phyloP scores from a whole-genome alignment of 1,284 basidiomycete species.

The Ceratorhiza oryzae-sativae region DNA sequence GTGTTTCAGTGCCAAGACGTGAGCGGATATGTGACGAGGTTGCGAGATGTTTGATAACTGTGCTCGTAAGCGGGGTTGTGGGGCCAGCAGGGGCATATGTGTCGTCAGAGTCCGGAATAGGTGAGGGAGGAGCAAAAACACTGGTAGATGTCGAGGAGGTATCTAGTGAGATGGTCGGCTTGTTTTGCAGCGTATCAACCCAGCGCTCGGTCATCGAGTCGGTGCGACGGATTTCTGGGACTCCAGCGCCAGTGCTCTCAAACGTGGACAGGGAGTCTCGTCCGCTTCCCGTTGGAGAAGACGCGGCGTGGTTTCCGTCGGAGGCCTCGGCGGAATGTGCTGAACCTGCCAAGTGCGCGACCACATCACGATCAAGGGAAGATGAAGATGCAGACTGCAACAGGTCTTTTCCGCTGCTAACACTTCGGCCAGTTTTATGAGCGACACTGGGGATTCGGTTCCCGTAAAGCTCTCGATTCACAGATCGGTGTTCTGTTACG shows the following conservation, averaged over 20 bases:
- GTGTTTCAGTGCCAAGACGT: slow-evolving; percentile 35
- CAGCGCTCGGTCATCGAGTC: slow-evolving; percentile 36
- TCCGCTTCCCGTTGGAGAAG: slow-evolving; percentile 12
- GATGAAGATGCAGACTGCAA: slow-evolving; percentile 20
- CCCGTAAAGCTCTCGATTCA: slow-evolving; percentile 41
- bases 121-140: slow-evolving; percentile 20
- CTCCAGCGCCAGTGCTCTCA: neutral
- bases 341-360: slow-evolving; percentile 18
- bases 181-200: slow-evolving; percentile 16
- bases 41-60: slow-evolving; percentile 7
- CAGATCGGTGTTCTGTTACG: slow-evolving; percentile 14
- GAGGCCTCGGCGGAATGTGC: neutral
- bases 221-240: slow-evolving; percentile 26
- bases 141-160: neutral
- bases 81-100: slow-evolving; percentile 14
- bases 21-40: slow-evolving; percentile 11
- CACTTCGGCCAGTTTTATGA: slow-evolving; percentile 15
- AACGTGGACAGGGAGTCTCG: neutral
- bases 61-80: slow-evolving; percentile 21
- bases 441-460: slow-evolving; percentile 40
- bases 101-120: slow-evolving; percentile 34
- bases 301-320: slow-evolving; percentile 2
- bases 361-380: slow-evolving; percentile 26
- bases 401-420: slow-evolving; percentile 8
- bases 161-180: slow-evolving; percentile 12